Evolutionary conservation across 805 yeast species (phyloP).

Genomic region (Sugiyamaella marilandica): DNA sequence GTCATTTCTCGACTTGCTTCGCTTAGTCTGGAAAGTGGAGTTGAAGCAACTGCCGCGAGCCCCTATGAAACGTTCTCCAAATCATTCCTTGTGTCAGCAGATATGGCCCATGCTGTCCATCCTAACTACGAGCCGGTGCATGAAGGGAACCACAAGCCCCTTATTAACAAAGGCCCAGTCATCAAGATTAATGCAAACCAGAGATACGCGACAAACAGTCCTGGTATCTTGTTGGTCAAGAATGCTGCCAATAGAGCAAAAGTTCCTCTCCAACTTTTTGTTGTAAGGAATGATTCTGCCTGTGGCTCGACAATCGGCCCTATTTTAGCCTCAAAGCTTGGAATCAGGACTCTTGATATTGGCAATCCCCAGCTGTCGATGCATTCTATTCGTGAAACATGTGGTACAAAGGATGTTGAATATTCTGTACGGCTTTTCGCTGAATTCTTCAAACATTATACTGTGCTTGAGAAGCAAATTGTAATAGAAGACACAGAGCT

Average conservation of each 20-base stretch:
- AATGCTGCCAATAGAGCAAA: constrained; percentile 59
- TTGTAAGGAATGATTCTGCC: constrained; percentile 87
- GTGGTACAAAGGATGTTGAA: constrained; percentile 71
- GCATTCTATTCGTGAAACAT: constrained; percentile 93
- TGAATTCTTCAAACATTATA: constrained; percentile 47
- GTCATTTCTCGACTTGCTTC: constrained; percentile 63
- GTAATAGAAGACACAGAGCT: constrained; percentile 17
- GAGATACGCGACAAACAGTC: constrained; percentile 88
- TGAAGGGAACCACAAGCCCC: constrained; percentile 75
- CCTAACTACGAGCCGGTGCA: constrained; percentile 80
- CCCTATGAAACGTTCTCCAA: constrained; percentile 36
- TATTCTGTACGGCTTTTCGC: constrained; percentile 57
- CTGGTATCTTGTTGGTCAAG: constrained; percentile 77
- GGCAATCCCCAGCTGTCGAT: constrained; percentile 91
- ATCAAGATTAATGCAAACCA: constrained; percentile 93
- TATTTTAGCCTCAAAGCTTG: constrained; percentile 78
- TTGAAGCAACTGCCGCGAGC: constrained; percentile 25
- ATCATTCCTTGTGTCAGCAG: constrained; percentile 87
- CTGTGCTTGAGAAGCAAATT: constrained; percentile 19
- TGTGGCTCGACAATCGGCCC: constrained; percentile 98
- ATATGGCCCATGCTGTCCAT: constrained; percentile 96
- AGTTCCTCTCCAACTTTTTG: constrained; percentile 88
- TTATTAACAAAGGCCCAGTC: constrained; percentile 84
- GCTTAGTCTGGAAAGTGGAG: constrained; percentile 37
- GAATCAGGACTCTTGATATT: constrained; percentile 79